These are phyloP conservation scores for Fusarium buharicum DNA, from an alignment of 2,329 filamentous ascomycete genomes.

Conservation along the genomic window DNA sequence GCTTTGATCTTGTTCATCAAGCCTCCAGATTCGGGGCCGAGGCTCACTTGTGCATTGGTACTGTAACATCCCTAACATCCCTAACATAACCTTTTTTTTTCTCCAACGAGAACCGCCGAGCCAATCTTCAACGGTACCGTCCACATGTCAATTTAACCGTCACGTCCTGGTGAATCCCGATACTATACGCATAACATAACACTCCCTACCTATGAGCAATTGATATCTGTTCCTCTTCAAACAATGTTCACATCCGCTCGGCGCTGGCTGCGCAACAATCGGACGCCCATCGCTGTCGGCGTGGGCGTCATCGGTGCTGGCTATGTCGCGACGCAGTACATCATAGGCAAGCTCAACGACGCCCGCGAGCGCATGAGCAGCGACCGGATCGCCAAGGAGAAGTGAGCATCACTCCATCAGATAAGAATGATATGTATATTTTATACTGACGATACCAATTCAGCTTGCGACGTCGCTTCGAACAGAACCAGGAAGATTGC, in stretches of 20 bases:
- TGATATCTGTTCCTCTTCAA: conserved; percentile 17
- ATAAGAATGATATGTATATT: background rate
- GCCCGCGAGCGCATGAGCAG: conserved; percentile 96
- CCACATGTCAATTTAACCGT: conserved; percentile 20
- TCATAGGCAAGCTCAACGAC: conserved; percentile 89
- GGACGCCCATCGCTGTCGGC: conserved; percentile 88
- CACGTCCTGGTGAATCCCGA: conserved; percentile 9
- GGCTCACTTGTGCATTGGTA: conserved; percentile 21
- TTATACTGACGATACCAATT: conserved; percentile 9
- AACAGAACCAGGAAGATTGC: conserved; percentile 99
- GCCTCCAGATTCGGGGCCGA: conserved; percentile 31
- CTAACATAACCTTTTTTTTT: conserved; percentile 7
- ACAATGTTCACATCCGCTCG: conserved; percentile 76
- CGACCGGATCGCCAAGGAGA: conserved; percentile 95
- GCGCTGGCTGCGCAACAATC: conserved; percentile 92
- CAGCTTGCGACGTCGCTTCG: conserved; percentile 93
- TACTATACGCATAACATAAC: conserved; percentile 5
- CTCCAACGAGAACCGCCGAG: conserved; percentile 19
- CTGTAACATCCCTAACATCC: conserved; percentile 4
- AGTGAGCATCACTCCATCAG: conserved; percentile 66
- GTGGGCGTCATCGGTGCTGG: conserved; percentile 87
- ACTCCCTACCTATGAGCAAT: conserved; percentile 29
- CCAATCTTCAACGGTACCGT: conserved; percentile 15
- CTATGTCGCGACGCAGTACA: conserved; percentile 93
- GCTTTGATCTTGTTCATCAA: conserved; percentile 19